Conservation (phyloP, 2,329 filamentous ascomycete species). For the Passalora sequoiae region DNA sequence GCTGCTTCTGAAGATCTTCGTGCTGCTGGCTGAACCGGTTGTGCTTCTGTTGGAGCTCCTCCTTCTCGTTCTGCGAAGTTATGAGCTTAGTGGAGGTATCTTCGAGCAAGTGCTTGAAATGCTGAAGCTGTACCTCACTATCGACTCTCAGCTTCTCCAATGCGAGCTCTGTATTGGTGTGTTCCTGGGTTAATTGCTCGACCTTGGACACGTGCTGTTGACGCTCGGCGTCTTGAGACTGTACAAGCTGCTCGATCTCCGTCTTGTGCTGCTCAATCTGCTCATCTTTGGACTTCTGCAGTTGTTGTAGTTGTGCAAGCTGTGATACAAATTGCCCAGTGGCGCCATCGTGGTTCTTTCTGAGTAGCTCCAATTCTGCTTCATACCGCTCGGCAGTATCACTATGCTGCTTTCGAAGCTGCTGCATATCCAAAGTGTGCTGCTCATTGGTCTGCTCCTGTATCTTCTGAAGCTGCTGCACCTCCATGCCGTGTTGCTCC, state of each 20-base stretch:
- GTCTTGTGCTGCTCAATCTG: background rate
- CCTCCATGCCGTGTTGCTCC: too few relatives aligned
- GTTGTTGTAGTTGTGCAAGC: too few relatives aligned
- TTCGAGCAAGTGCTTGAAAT: background rate
- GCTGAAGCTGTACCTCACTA: background rate
- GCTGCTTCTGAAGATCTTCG: background rate
- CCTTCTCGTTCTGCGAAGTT: background rate
- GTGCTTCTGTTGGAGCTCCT: background rate
- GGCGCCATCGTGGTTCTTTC: too few relatives aligned
- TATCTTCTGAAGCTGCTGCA: too few relatives aligned
- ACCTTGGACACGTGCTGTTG: background rate
- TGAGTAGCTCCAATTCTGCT: too few relatives aligned
- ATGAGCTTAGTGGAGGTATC: background rate
- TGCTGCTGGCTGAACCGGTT: background rate
- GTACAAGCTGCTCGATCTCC: background rate
- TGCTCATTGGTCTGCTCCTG: too few relatives aligned
- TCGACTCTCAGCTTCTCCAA: background rate
- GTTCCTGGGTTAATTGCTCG: background rate
- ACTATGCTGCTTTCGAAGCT: too few relatives aligned
- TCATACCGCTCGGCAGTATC: too few relatives aligned
- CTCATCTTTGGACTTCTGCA: background rate
- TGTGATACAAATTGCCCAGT: too few relatives aligned
- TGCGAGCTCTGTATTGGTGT: background rate
- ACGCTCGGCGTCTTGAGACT: background rate
- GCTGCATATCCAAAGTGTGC: too few relatives aligned